A percentile compares a stretch with the other conserved stretches of the same genome.
These are phyloP conservation scores for Coemansia sp. DNA, from an alignment of 192 early-diverging fungal genomes.

Conservation along the genomic window DNA sequence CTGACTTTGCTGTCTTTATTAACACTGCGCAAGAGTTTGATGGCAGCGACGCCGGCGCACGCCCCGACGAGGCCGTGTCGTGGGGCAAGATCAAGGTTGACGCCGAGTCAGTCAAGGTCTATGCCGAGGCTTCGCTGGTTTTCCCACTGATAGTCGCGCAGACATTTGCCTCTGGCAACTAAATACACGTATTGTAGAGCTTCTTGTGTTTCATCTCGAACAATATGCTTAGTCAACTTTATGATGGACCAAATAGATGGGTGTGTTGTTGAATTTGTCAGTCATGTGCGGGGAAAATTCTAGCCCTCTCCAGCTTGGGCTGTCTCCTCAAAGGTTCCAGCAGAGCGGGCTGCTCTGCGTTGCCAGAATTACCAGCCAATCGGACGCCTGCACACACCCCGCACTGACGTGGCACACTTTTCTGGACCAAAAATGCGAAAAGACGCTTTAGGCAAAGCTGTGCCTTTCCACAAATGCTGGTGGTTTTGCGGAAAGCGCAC, in stretches of 20 bases:
- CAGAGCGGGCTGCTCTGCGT: neutral
- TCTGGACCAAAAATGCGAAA: conserved; percentile 6
- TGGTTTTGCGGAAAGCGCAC: neutral
- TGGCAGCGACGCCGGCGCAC: conserved; percentile 95
- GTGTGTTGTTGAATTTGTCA: neutral
- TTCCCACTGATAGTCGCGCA: conserved; percentile 95
- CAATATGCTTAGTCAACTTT: neutral
- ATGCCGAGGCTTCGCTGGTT: conserved; percentile 89
- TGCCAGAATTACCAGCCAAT: conserved; percentile 1
- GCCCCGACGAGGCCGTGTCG: conserved; percentile 96
- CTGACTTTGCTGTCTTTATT: conserved; percentile 95
- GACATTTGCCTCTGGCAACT: conserved; percentile 81
- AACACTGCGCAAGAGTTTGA: conserved; percentile 99
- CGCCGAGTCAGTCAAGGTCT: conserved; percentile 90
- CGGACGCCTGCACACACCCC: neutral
- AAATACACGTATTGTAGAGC: neutral
- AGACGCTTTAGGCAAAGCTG: neutral
- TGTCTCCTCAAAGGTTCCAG: neutral
- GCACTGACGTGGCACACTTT: conserved; percentile 21
- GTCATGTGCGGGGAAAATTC: neutral
- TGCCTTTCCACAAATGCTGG: neutral
- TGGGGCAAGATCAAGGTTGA: conserved; percentile 94
- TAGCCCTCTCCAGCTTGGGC: too few species aligned
- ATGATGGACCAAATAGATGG: neutral
- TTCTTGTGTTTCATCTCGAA: neutral